Evolutionary conservation across 2,329 filamentous ascomycete species (phyloP), one percentile per base, ranked within the genome.

Genomic region (Fonsecaea monophora): DNA sequence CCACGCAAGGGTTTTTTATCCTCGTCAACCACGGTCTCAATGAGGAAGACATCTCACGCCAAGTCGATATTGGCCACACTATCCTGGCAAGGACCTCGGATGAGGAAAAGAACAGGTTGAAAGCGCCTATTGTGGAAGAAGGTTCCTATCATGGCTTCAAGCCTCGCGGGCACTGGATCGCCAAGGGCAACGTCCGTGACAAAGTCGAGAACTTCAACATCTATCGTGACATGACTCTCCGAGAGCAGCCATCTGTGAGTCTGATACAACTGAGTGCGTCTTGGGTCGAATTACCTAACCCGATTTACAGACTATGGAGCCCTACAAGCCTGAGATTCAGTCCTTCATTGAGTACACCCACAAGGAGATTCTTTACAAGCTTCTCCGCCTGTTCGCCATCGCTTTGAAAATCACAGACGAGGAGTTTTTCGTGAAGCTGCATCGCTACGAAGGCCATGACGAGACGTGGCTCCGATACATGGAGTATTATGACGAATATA

Each of bases 391-490:
- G 1, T 87, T 89, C 60, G 87, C 87, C 4, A 82, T 88, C 40
- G 79, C 89, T 0, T 80, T 90, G 0, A 82, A 90, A 71, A 78
- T 90, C 0, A 85, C 86, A 0, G 82, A 86, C 40, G 86, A 89
- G 72, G 82, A 87, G 2, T 81, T 84, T 64, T 78, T 89, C 38
- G 80, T 85, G 15, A 78, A 82, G 18, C 78, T 85, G 7, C 87
- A 90, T 74, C 80, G 79, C 15, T 90, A 88, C 74, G 82, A 87
- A 1, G 79, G 82, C n/a, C 81, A 84, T 34, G 82, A 84, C 18
- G 86, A 89, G 67, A 85, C 86, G 30, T 86, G 89, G 65, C 79
- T 89, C n/a, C 82, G 87, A 2, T 89, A 88, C 74, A 89, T 89
- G 85, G 80, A 84, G 57, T 88, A 88, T 67, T 79, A 80, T 8